Evolutionary conservation across 768 basidiomycete species (phyloP).

Genomic region (Mycena filopes): DNA sequence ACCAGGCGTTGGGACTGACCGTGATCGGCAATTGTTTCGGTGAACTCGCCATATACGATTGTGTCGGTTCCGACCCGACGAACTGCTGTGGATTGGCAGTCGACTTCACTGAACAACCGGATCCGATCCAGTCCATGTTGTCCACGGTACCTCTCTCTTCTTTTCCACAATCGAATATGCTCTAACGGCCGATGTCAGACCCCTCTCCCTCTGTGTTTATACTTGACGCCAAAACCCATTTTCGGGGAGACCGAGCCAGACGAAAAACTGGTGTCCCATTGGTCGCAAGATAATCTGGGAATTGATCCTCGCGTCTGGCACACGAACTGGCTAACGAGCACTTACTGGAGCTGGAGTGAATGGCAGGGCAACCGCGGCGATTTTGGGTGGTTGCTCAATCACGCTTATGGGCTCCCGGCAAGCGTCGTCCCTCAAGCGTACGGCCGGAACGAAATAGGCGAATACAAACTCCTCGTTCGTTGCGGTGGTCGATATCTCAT

Average conservation of each 20-base stretch:
- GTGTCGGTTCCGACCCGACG: not conserved
- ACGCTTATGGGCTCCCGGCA: constrained; percentile 26
- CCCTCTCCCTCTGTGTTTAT: not conserved
- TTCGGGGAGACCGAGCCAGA: not conserved
- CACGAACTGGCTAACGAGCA: not conserved
- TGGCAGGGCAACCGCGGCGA: constrained; percentile 14
- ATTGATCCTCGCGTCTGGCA: not conserved
- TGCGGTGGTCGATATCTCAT: constrained; percentile 9
- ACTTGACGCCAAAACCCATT: not conserved
- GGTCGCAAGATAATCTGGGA: constrained; percentile 11
- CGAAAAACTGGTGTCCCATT: not conserved
- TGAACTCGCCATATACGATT: constrained; percentile 28
- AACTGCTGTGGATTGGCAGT: not conserved
- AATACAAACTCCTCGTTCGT: constrained; percentile 2
- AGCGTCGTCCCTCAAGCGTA: constrained; percentile 8
- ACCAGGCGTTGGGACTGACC: constrained; percentile 26
- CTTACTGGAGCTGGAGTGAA: not conserved
- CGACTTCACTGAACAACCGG: constrained; percentile 1
- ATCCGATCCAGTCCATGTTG: not conserved
- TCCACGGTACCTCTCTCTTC: not conserved
- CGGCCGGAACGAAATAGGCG: not conserved
- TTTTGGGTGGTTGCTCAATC: constrained; percentile 17
- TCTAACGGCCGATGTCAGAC: not conserved
- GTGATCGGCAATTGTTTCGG: constrained; percentile 30
- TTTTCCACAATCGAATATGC: not conserved